These are phyloP conservation scores for Triticum urartu DNA, from an alignment of 176 grass and related monocot species.

Conservation along the genomic window DNA sequence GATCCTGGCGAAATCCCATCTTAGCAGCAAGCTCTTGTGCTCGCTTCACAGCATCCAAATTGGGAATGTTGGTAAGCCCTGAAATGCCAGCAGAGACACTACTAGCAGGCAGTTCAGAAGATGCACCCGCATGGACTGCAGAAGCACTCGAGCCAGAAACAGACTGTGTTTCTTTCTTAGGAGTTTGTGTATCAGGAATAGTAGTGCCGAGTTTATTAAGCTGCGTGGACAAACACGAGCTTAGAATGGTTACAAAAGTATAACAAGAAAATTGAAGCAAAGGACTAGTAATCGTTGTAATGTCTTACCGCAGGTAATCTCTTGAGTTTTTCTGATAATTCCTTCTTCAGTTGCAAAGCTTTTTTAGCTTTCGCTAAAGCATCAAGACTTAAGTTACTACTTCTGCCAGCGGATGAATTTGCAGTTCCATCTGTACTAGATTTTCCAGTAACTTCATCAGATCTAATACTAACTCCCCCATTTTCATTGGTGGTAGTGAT, in stretches of 20 bases:
- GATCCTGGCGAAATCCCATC: constrained; percentile 96
- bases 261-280: constrained; percentile 23
- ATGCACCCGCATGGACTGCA: constrained; percentile 25
- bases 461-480: constrained; percentile 99
- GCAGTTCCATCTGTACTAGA: constrained; percentile 98
- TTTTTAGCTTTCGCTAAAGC: constrained; percentile 99
- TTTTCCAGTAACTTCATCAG: constrained; percentile 99
- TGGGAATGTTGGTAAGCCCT: constrained; percentile 67
- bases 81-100: constrained; percentile 50
- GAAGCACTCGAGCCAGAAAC: constrained; percentile 33
- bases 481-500: constrained; percentile 96
- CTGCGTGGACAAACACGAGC: constrained; percentile 28
- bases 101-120: constrained; percentile 4
- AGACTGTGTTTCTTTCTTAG: constrained; percentile 51
- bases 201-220: constrained; percentile 64
- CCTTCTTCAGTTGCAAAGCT: constrained; percentile 93
- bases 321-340: constrained; percentile 86
- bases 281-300: background rate
- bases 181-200: constrained; percentile 37
- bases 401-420: constrained; percentile 67
- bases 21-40: constrained; percentile 90
- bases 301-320: constrained; percentile 67
- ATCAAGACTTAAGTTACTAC: constrained; percentile 87
- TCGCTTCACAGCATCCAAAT: constrained; percentile 85
- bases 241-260: constrained; percentile 26